Percentiles rank a stretch among this genome's conserved stretches.
Evolutionary conservation across 768 basidiomycete species (phyloP).

Genomic region (Boletus vinaceobasis): DNA sequence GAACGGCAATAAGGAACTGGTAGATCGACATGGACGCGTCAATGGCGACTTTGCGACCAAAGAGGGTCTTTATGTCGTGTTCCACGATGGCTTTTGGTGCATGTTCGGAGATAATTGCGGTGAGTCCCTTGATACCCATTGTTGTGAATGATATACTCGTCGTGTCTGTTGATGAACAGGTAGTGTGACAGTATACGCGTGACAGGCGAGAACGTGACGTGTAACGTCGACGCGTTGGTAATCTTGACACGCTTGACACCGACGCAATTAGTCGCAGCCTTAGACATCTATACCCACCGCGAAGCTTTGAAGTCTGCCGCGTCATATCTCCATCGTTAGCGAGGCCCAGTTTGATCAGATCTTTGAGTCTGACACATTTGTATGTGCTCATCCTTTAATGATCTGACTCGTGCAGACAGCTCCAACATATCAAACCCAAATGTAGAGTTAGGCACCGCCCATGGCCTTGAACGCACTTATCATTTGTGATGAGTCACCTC

Average conservation of each 20-base stretch:
- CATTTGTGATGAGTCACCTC: not conserved
- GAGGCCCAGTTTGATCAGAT: not conserved
- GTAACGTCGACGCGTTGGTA: conserved; percentile 15
- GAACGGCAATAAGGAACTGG: conserved; percentile 96
- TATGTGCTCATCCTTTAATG: not conserved
- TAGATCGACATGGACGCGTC: conserved; percentile 98
- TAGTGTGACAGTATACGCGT: conserved; percentile 16
- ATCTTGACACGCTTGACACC: too few relatives aligned
- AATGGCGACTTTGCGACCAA: conserved; percentile 97
- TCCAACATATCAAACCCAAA: too few relatives aligned
- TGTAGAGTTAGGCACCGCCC: too few relatives aligned
- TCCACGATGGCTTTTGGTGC: conserved; percentile 85
- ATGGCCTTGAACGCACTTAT: not conserved
- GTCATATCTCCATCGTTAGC: not conserved
- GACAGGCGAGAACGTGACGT: conserved; percentile 5
- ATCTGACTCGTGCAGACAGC: not conserved
- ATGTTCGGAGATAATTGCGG: conserved; percentile 82
- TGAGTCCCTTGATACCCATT: conserved; percentile 97
- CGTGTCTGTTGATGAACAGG: not conserved
- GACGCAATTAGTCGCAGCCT: too few relatives aligned
- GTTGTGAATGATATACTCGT: not conserved
- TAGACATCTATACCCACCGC: too few relatives aligned
- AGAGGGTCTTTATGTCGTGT: conserved; percentile 95
- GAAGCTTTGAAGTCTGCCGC: not conserved
- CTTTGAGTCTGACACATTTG: not conserved